A percentile compares a stretch with the other conserved stretches of the same genome.
Evolutionary conservation across 2,329 filamentous ascomycete species (phyloP).

Genomic region (Fusarium verticillioides): DNA sequence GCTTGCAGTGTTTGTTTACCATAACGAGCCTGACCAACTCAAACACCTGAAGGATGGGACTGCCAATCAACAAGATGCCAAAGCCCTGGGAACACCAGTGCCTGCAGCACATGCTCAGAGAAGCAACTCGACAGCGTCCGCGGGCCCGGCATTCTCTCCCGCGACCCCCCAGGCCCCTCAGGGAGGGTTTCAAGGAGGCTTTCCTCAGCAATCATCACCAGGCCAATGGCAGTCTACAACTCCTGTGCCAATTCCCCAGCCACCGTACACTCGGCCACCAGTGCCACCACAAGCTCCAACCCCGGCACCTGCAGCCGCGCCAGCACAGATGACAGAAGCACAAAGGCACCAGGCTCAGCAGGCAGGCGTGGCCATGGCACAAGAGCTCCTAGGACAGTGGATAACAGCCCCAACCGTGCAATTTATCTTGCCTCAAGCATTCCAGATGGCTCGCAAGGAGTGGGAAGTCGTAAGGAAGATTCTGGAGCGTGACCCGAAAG

Average conservation of each 20-base stretch:
- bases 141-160: slow-evolving; percentile 65
- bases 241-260: slow-evolving; percentile 52
- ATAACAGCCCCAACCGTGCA: slow-evolving; percentile 73
- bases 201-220: slow-evolving; percentile 51
- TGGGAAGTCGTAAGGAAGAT: slow-evolving; percentile 79
- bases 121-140: slow-evolving; percentile 57
- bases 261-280: slow-evolving; percentile 41
- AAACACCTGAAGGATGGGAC: slow-evolving; percentile 44
- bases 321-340: slow-evolving; percentile 46
- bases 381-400: slow-evolving; percentile 71
- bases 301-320: slow-evolving; percentile 1
- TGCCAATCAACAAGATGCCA: slow-evolving; percentile 21
- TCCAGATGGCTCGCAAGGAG: slow-evolving; percentile 75
- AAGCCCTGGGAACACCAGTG: slow-evolving; percentile 47
- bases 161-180: slow-evolving; percentile 55
- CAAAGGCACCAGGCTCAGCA: slow-evolving; percentile 57
- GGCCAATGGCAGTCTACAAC: slow-evolving; percentile 50
- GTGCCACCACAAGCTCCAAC: neutral
- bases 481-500: slow-evolving; percentile 71
- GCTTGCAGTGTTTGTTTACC: slow-evolving; percentile 85
- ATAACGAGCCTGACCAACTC: slow-evolving; percentile 63
- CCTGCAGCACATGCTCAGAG: slow-evolving; percentile 53
- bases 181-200: slow-evolving; percentile 43
- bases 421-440: slow-evolving; percentile 76
- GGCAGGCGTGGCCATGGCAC: slow-evolving; percentile 67